Base-by-base conservation (phyloP, 768 basidiomycete species). In the Russula sp. region DNA sequence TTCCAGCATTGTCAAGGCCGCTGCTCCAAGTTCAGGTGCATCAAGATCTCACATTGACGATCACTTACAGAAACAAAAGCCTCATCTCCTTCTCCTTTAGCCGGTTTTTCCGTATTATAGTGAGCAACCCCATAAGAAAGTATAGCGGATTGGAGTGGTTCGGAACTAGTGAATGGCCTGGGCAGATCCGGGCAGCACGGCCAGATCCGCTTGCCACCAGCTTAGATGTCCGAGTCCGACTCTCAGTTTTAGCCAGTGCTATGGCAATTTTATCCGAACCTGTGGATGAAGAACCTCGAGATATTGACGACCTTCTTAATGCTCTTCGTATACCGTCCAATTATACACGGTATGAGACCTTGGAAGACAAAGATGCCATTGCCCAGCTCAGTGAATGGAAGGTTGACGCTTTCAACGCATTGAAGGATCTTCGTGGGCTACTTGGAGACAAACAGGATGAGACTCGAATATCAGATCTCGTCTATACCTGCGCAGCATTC, bases 11-110 rank as follows among this genome's bases (percentile, higher is more conserved):
- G 73, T 98, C 97, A 16, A 99, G 84, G 9, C 97, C 96, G 47
- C 96, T 98, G 71, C 39, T 60, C 53, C 29, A 32, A 22, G 61
- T 59, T 47, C 36, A 25, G 36, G 22, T 7, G n/a, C n/a, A 47
- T 22, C 35, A 9, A 45, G 16, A 9, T 56, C 48, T 16, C 34
- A 29, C 66, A 18, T 56, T 5, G 43, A 36, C n/a, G n/a, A 25
- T 16, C 5, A 49, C 56, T 56, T 83, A 90, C 92, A 96, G 84
- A 75, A 98, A 98, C 51, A 99, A 79, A 57, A 98, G 81, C 36
- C 96, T 84, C 90, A 98, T 98, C 72, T 98, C 95, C 73, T 85
- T 88, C 74, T 97, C 95, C 72, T 98, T 98, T 72, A 85, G 86
- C 45, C 94, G 80, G 69, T 94, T 95, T 77, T 99, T 99, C 59